phyloP scores from a whole-genome alignment of 1,139 yeast species.

The Groenewaldozyma auringiensis region DNA sequence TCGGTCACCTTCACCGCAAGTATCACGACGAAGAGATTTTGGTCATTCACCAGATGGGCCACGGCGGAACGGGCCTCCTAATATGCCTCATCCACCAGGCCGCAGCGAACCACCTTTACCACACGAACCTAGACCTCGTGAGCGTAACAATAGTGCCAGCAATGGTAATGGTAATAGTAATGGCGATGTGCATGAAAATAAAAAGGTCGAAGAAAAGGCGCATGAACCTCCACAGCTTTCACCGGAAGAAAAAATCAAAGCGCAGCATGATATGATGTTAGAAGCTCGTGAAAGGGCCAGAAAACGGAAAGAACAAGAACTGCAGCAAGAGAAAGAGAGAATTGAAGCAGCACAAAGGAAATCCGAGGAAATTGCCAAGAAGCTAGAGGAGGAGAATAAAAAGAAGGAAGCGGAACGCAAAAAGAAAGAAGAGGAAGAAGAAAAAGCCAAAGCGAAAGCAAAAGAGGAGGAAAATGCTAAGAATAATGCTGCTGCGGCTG shows the following conservation, averaged over 20 bases:
- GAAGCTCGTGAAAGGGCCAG: slow-evolving; percentile 28
- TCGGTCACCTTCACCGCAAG: background rate
- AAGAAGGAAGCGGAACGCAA: slow-evolving; percentile 11
- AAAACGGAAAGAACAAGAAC: slow-evolving; percentile 32
- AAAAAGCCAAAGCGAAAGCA: slow-evolving; percentile 8
- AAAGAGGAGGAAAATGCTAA: slow-evolving; percentile 6
- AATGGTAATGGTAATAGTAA: no score
- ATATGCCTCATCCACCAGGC: background rate
- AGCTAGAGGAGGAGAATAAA: slow-evolving; percentile 20
- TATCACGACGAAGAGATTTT: background rate
- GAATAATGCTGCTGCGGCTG: background rate
- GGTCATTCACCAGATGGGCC: background rate
- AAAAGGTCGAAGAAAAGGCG: no score
- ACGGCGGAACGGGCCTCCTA: background rate
- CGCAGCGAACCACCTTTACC: no score
- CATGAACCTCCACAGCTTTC: background rate
- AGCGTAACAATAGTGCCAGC: background rate
- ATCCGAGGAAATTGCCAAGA: slow-evolving; percentile 27
- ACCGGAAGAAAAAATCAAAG: slow-evolving; percentile 16
- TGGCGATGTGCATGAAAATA: no score
- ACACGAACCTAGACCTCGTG: background rate
- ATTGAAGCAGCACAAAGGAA: slow-evolving; percentile 24
- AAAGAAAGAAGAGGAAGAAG: slow-evolving; percentile 7
- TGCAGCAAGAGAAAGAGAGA: slow-evolving; percentile 24
- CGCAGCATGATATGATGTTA: slow-evolving; percentile 31